Evolutionary conservation across 352 stramenopile genomes (phyloP), one percentile per base, ranked within the genome.

Genomic region (Phytophthora multivora): DNA sequence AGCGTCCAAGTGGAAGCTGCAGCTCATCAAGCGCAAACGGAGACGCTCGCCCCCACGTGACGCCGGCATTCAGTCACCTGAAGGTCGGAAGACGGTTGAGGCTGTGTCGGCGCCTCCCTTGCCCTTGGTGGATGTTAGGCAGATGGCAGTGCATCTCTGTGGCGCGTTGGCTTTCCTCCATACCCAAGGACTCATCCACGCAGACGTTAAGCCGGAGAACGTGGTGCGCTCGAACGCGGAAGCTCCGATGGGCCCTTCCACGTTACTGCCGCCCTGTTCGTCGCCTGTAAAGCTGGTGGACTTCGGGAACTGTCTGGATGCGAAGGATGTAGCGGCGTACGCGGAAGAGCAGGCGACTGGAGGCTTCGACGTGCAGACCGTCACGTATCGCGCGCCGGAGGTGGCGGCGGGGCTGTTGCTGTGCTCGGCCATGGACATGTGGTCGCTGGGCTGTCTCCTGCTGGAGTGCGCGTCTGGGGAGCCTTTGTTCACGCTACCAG

Each of bases 141-240:
- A 79, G 71, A 77, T 90, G 46, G 76, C 77, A 2, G 79, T 86
- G 23, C 74, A 91, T 57, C 69, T 89, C 26, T 93, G 81, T 43
- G 81, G 75, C 5, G 80, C 81, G 9, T 54, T 93, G 15, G 71
- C 76, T 6, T 86, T 91, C 41, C 55, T 91, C 2, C 84, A 93
- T 30, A 66, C 70, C 43, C 61, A 77, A 71, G 71, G 67, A 33
- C 63, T 93, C 40, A 81, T 93, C 50, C 84, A 93, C 58, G 78
- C 79, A 25, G 84, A 93, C 52, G 64, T 93, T 51, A 93, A 93
- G 56, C 84, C 84, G 2, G 84, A 93, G 43, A 93, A 93, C 57
- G 76, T 93, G 19, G 69, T 80, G 51, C 70, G 57, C 13, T 63
- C 63, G 2, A 48, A 31, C n/a, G 57, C 46, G 23, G 46, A 64